phyloP scores from a whole-genome alignment of 2,329 filamentous ascomycete genomes.

The Hypocreales sp. region DNA sequence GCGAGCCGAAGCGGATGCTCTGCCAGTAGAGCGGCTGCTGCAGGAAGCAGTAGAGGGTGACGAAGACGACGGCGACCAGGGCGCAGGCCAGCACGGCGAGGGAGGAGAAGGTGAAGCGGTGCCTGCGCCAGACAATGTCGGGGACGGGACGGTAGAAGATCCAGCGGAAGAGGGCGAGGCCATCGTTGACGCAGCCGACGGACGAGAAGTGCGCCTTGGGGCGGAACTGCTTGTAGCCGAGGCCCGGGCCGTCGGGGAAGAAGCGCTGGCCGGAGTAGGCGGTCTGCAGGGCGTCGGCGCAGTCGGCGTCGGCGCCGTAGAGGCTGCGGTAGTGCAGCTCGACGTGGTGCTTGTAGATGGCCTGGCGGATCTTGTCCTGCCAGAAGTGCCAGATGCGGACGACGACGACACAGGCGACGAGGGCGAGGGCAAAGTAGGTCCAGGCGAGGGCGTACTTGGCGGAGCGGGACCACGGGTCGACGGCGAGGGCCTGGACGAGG shows the following conservation, averaged over 20 bases:
- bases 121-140: conserved; percentile 50
- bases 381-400: conserved; percentile 76
- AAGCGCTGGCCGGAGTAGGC: conserved; percentile 44
- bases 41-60: conserved; percentile 69
- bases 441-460: conserved; percentile 79
- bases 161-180: conserved; percentile 71
- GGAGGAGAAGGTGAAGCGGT: conserved; percentile 67
- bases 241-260: conserved; percentile 50
- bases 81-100: conserved; percentile 56
- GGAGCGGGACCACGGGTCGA: conserved; percentile 68
- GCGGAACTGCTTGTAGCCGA: conserved; percentile 40
- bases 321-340: conserved; percentile 45
- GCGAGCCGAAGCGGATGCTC: conserved; percentile 75
- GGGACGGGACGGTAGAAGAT: conserved; percentile 80
- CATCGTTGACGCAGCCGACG: conserved; percentile 59
- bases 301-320: conserved; percentile 34
- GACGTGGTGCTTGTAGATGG: conserved; percentile 72
- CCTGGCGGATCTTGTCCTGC: conserved; percentile 85
- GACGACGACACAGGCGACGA: conserved; percentile 51
- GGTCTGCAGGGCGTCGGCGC: conserved; percentile 29
- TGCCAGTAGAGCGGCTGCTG: conserved; percentile 81
- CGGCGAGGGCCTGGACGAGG: conserved; percentile 42
- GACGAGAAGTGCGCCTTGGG: conserved; percentile 63
- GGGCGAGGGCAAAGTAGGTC: conserved; percentile 70
- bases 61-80: conserved; percentile 52